These are phyloP conservation scores for Cryphonectria parasitica DNA, from an alignment of 2,329 filamentous ascomycete species.

Conservation along the genomic window DNA sequence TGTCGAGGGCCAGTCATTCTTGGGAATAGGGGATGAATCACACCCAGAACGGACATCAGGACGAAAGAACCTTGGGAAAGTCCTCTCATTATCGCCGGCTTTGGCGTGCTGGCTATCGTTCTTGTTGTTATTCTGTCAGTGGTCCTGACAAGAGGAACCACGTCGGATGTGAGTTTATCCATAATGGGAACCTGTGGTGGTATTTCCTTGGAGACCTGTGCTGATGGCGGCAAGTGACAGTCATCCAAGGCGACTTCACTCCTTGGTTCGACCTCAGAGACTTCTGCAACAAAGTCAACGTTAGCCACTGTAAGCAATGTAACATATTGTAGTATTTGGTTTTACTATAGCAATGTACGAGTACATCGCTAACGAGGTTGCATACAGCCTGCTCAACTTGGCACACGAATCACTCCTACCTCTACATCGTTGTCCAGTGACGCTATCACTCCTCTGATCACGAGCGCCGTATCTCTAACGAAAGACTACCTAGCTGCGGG, in stretches of 20 bases:
- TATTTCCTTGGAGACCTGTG: background rate
- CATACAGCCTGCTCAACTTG: background rate
- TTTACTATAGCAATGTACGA: background rate
- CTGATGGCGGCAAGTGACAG: background rate
- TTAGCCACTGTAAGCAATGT: background rate
- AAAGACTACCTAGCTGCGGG: background rate
- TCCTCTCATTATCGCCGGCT: background rate
- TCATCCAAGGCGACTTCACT: background rate
- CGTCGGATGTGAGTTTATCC: background rate
- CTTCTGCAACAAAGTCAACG: background rate
- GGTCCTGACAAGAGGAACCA: background rate
- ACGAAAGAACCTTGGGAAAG: background rate
- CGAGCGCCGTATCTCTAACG: background rate
- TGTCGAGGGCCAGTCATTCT: background rate
- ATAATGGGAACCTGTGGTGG: background rate
- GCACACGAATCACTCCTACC: background rate
- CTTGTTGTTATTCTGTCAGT: background rate
- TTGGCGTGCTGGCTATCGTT: background rate
- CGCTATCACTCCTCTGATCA: background rate
- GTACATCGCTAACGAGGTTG: background rate
- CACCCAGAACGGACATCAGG: background rate
- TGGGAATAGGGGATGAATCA: background rate
- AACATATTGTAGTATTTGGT: background rate
- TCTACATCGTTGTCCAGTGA: background rate
- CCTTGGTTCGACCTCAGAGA: background rate